Evolutionary conservation across 331 rosid species (phyloP), one percentile per base, ranked within the genome.

Genomic region (Quercus tomentella): DNA sequence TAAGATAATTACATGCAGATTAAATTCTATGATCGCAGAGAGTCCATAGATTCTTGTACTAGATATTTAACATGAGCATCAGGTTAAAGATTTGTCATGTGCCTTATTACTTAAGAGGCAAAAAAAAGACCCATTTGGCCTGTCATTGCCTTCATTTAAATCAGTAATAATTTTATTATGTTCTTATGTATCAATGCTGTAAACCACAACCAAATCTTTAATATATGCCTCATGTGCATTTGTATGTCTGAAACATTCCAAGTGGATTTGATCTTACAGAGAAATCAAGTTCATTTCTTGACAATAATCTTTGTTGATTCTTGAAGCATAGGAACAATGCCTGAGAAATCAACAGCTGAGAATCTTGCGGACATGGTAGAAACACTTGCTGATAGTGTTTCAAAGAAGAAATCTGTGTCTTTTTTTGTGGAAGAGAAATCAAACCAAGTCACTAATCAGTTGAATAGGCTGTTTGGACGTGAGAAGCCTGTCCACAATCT

Each of bases 391-490:
- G 97, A 96, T 37, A 73, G 41, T 68, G 70, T 60, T 76, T 73
- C 81, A 23, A 90, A 77, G 86, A 85, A 78, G 69, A 89, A 88
- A 61, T 49, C 89, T 30, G 88, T 56, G 3, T 84, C 94, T 5
- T 85, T 87, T 76, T 90, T 88, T 23, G 89, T 83, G 78, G 96
- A 92, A 52, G 96, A 88, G 61, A 84, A 70, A n/a, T 82, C 91
- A 5, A 79, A 69, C 49, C 76, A 88, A 4, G 90, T 84, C 76
- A 62, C 86, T 84, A 66, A 83, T 61, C 87, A 89, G 80, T 77
- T 89, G 57, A 87, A 89, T 17, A 88, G 92, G 79, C 86, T 93
- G 61, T 91, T 96, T 77, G 99, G 99, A 82, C 97, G 91, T 77
- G 85, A 96, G 84, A 96, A 88, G 79, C 91, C 97, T 6, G 83